Evolutionary conservation across 306 rosid species (phyloP), one percentile per base, ranked within the genome.

Genomic region (Vicia faba): DNA sequence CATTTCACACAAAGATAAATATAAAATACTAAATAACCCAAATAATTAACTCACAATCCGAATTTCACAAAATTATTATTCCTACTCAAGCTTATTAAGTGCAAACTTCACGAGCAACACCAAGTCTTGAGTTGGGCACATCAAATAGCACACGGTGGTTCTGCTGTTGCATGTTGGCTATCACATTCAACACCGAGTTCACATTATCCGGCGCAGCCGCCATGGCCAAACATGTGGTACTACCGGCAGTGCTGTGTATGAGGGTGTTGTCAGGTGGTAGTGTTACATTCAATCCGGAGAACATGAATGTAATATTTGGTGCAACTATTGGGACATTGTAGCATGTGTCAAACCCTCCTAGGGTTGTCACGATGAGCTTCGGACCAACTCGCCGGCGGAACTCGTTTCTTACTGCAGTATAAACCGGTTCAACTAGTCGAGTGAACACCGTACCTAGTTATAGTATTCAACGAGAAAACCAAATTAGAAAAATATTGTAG

Each of bases 281-380:
- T 0, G 99, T 88, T 43, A 95, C 88, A 20, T 95, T 95, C 97
- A 95, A 75, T 68, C 96, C 99, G 0, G 89, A 20, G 61, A 95
- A 95, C 96, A 90, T 56, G 40, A 95, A 84, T 11, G 96, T 95
- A 35, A 95, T 77, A 1, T 86, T 85, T 0, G 99, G 99, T n/a
- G 79, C 86, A 0, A 78, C 70, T 7, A 95, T 82, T 4, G 99
- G 95, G 2, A 68, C 84, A 0, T 65, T 39, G 77, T 95, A 95
- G 79, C 99, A 95, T 4, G 99, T 95, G 79, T 95, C 99, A 16
- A 95, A 95, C 14, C 99, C 99, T 11, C 99, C 99, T 1, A 95
- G 77, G 4, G 82, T 19, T 7, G 97, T 80, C 57, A 82, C 84
- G 0, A 68, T n/a, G 3, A 82, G 9, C 9, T 50, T 86, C 26